phyloP scores from a whole-genome alignment of 2,329 filamentous ascomycete species.

The Aphanocladium album region DNA sequence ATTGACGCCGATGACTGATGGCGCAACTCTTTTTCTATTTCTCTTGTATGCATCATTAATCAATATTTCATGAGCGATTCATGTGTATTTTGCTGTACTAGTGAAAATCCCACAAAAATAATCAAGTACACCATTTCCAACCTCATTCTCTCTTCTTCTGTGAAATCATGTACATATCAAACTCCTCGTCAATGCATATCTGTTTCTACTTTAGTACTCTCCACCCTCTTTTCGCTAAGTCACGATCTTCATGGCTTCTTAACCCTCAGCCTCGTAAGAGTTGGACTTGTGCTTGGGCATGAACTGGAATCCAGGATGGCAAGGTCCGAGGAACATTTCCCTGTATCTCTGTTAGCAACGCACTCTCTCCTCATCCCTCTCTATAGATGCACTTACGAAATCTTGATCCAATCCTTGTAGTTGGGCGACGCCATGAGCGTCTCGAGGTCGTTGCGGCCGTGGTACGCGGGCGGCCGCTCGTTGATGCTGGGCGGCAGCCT shows the following conservation, averaged over 20 bases:
- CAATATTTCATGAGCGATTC: background rate
- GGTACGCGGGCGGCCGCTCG: conserved; percentile 80
- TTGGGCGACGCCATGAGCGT: conserved; percentile 86
- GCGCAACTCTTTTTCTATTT: background rate
- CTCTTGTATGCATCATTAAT: conserved; percentile 1
- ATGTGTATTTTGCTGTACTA: background rate
- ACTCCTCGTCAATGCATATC: conserved; percentile 7
- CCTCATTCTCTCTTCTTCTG: background rate
- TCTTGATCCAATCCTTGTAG: conserved; percentile 98
- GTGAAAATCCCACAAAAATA: background rate
- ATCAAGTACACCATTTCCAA: background rate
- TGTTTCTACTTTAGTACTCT: background rate
- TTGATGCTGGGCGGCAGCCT: conserved; percentile 83
- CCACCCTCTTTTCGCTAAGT: background rate
- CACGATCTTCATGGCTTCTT: conserved; percentile 15
- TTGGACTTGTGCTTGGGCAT: conserved; percentile 98
- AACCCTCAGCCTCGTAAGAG: conserved; percentile 74
- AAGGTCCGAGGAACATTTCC: conserved; percentile 95
- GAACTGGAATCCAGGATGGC: conserved; percentile 86
- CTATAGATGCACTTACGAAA: conserved; percentile 60
- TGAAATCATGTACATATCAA: background rate
- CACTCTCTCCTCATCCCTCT: background rate
- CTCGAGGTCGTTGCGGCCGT: conserved; percentile 84
- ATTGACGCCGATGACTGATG: background rate
- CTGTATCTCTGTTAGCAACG: conserved; percentile 40